Percentiles rank a stretch among this genome's conserved stretches.
Conservation (phyloP, 768 basidiomycete genomes). For the Hypholoma fasciculare region DNA sequence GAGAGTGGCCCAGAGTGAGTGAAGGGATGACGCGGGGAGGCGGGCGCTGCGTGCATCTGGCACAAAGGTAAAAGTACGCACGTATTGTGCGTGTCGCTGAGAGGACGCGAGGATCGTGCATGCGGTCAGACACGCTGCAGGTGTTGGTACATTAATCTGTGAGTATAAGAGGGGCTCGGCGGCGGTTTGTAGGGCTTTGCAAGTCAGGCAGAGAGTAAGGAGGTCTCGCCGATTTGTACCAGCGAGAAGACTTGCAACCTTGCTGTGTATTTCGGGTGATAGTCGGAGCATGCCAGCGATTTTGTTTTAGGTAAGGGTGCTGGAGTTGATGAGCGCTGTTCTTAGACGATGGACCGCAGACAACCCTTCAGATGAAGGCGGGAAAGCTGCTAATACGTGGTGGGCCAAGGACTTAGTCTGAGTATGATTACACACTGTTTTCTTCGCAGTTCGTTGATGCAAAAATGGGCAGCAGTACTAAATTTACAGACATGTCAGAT, state of each 20-base stretch:
- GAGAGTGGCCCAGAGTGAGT: conserved; percentile 43
- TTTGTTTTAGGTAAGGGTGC: neutral
- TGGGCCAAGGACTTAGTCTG: neutral
- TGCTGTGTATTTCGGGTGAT: conserved; percentile 42
- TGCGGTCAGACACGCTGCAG: conserved; percentile 32
- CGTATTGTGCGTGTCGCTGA: conserved; percentile 39
- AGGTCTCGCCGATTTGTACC: conserved; percentile 34
- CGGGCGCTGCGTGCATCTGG: conserved; percentile 13
- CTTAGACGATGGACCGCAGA: neutral
- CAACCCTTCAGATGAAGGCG: no score
- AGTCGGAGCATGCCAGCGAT: conserved; percentile 24
- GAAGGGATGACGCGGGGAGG: conserved; percentile 21
- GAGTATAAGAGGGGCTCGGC: conserved; percentile 49
- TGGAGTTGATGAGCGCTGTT: neutral
- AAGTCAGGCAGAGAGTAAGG: conserved; percentile 41
- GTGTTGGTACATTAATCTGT: conserved; percentile 36
- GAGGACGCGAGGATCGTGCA: conserved; percentile 37
- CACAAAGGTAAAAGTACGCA: conserved; percentile 44
- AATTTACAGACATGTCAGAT: neutral
- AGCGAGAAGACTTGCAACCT: conserved; percentile 36
- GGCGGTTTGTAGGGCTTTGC: conserved; percentile 45
- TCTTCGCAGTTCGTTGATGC: neutral
- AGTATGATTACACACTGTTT: neutral
- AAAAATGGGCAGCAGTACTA: neutral
- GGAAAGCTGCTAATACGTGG: no score